A percentile compares a stretch with the other conserved stretches of the same genome.
phyloP scores from a whole-genome alignment of 2,329 filamentous ascomycete species.

The Claviceps sp. region DNA sequence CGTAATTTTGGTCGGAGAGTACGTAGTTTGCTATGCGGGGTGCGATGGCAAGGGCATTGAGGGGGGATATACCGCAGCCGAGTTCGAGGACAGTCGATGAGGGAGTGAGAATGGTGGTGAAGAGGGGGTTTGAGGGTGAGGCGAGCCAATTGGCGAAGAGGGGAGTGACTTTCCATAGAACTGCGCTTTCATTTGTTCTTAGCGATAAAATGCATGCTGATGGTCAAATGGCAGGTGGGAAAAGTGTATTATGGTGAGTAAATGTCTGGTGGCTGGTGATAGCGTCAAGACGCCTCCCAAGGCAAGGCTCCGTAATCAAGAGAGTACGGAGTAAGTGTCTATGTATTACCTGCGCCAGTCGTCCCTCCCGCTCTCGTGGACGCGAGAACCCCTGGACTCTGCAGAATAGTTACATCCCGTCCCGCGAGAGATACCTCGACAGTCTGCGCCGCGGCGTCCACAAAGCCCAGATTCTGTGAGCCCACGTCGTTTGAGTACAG shows the following conservation, averaged over 20 bases:
- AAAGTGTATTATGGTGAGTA: background rate
- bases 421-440: conserved; percentile 56
- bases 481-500: conserved; percentile 68
- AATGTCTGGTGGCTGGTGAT: conserved; percentile 6
- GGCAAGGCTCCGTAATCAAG: no score
- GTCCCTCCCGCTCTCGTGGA: conserved; percentile 55
- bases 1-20: conserved; percentile 81
- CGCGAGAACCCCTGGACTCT: conserved; percentile 70
- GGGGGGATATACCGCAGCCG: conserved; percentile 73
- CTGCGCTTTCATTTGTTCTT: conserved; percentile 24
- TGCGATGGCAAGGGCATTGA: conserved; percentile 58
- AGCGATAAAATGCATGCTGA: no score
- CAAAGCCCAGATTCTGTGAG: conserved; percentile 69
- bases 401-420: conserved; percentile 61
- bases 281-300: no score
- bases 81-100: conserved; percentile 61
- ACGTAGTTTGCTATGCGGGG: conserved; percentile 51
- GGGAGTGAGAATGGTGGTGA: conserved; percentile 35
- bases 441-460: conserved; percentile 54
- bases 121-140: conserved; percentile 48
- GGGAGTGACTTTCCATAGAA: conserved; percentile 86
- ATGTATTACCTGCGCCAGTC: conserved; percentile 33
- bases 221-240: no score
- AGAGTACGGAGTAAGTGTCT: no score
- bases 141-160: conserved; percentile 70